Conservation (phyloP, 1,284 basidiomycete genomes). For the Marasmius fiardii region DNA sequence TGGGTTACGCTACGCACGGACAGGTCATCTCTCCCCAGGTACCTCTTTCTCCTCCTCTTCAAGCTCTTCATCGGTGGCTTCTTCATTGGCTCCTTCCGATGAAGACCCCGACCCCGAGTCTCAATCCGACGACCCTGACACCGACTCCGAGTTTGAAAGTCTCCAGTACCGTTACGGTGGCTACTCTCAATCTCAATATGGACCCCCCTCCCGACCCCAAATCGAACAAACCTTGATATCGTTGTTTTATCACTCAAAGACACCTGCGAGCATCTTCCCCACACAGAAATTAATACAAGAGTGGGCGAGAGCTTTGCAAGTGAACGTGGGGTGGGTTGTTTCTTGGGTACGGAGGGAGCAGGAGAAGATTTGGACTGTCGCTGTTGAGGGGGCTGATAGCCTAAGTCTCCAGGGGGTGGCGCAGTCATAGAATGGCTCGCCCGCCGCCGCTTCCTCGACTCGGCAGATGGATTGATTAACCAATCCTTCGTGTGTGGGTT, state of each 20-base stretch:
- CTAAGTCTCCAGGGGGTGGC: too few relatives aligned
- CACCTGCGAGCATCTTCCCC: neutral
- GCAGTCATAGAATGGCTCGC: too few relatives aligned
- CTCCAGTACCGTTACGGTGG: too few relatives aligned
- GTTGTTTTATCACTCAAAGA: neutral
- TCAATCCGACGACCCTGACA: neutral
- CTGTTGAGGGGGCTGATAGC: too few relatives aligned
- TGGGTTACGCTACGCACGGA: slow-evolving; percentile 47
- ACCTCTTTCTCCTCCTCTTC: neutral
- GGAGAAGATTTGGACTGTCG: neutral
- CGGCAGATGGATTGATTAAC: too few relatives aligned
- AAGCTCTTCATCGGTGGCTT: neutral
- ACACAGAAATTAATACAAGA: neutral
- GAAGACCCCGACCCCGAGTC: neutral
- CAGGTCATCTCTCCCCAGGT: neutral
- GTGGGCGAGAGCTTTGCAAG: neutral
- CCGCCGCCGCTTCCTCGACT: too few relatives aligned
- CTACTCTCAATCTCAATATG: too few relatives aligned
- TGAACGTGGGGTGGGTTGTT: neutral
- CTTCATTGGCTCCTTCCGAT: neutral
- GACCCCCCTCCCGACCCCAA: neutral
- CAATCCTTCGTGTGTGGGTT: too few relatives aligned
- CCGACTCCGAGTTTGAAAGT: neutral
- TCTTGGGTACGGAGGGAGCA: neutral
- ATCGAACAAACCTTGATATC: neutral